A percentile compares a stretch with the other conserved stretches of the same genome.
Evolutionary conservation across 228 moss, liverwort and hornwort species (phyloP).

Genomic region (Sphagnum fallax): DNA sequence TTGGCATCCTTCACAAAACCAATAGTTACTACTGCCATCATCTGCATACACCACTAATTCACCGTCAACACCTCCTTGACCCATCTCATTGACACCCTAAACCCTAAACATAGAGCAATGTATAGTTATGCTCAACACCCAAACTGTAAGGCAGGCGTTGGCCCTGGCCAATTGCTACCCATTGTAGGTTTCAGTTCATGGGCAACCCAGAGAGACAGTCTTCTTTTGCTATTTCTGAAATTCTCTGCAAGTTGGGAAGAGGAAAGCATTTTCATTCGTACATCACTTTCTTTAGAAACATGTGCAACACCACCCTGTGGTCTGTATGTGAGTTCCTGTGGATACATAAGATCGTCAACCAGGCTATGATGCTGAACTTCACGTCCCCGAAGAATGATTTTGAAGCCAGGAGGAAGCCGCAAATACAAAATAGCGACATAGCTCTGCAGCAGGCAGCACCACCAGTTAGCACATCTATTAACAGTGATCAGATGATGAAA

Average conservation of each 20-base stretch:
- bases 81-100: too few relatives aligned
- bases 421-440: constrained; percentile 47
- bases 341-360: constrained; percentile 36
- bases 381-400: constrained; percentile 33
- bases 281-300: constrained; percentile 28
- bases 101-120: too few relatives aligned
- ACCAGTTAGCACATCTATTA: too few relatives aligned
- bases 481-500: too few relatives aligned
- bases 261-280: constrained; percentile 10
- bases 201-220: background rate
- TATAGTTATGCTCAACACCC: too few relatives aligned
- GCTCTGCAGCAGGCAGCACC: constrained; percentile 13
- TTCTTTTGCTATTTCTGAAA: background rate
- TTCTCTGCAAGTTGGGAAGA: too few relatives aligned
- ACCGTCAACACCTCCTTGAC: background rate
- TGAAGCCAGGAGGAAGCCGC: constrained; percentile 33
- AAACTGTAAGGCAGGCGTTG: too few relatives aligned
- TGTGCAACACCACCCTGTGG: constrained; percentile 41
- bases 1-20: constrained; percentile 49
- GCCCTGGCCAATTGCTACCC: too few relatives aligned
- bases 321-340: constrained; percentile 37
- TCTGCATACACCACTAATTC: constrained; percentile 15
- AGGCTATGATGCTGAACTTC: constrained; percentile 45
- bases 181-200: too few relatives aligned
- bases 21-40: constrained; percentile 45